Evolutionary conservation across 495 filamentous ascomycete species (phyloP), one percentile per base, ranked within the genome.

Genomic region (Massariosphaeria phaeospora): DNA sequence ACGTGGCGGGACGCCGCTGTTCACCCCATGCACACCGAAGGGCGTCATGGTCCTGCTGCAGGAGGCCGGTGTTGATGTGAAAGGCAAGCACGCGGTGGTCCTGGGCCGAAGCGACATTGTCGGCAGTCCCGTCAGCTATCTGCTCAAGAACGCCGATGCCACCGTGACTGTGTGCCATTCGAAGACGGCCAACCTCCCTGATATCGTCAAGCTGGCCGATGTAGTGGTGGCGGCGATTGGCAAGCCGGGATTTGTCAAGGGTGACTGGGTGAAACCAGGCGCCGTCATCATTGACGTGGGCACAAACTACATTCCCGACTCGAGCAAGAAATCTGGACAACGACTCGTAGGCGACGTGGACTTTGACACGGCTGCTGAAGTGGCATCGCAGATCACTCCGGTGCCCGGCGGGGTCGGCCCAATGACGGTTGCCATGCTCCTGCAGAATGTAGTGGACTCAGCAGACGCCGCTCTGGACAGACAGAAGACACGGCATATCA

Each of bases 141-240:
- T 98, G 54, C 77, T 98, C 41, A 94, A 88, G 71, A 91, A 95
- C 65, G 91, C 93, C 27, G 85, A 98, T 70, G 93, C 93, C 34
- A 97, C 93, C 31, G 94, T 98, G 55, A 97, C 93, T 3, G 78
- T 95, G 33, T 97, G 94, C 70, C 93, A 98, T 72, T 95, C 90
- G 30, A 83, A 81, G 69, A 96, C 93, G 8, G 69, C 81, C 50
- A 77, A 85, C 57, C 70, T 97, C 12, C 73, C 81, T 23, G 76
- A 79, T 17, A 75, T 89, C 51, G 67, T 97, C 52, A 94, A 90
- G 74, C 74, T 72, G 34, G 94, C 94, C 17, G 93, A 98, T 62
- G 80, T 98, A 45, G 75, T 98, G 20, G 83, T 98, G 29, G 89
- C 87, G 13, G 93, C 93, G 13, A 96, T 97, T 71, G 93, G 93